Percentiles rank a stretch among this genome's conserved stretches.
phyloP scores from a whole-genome alignment of 1,284 basidiomycete genomes.

The Sanguinoderma infundibulare region DNA sequence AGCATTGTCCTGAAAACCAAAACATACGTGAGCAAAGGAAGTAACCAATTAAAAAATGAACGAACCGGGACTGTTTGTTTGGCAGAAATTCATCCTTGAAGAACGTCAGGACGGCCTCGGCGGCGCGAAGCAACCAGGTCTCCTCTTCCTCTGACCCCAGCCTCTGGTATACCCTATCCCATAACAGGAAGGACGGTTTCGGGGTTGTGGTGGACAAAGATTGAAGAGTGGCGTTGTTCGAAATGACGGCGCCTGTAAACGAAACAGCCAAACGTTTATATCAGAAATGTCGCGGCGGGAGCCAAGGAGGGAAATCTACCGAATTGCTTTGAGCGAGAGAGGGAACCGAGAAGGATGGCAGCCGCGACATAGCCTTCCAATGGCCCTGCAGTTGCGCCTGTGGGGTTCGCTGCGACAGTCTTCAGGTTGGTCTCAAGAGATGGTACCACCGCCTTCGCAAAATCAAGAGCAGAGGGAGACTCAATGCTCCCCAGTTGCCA shows the following conservation, averaged over 20 bases:
- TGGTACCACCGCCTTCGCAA: slow-evolving; percentile 60
- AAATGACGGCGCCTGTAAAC: slow-evolving; percentile 40
- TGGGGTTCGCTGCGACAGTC: slow-evolving; percentile 59
- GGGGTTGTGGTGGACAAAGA: slow-evolving; percentile 48
- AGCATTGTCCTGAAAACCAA: slow-evolving; percentile 36
- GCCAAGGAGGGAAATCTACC: slow-evolving; percentile 43
- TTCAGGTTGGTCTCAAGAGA: slow-evolving; percentile 76
- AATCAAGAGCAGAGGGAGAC: slow-evolving; percentile 44
- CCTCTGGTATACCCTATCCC: slow-evolving; percentile 87
- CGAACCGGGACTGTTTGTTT: slow-evolving; percentile 62
- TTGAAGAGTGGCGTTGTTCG: slow-evolving; percentile 48
- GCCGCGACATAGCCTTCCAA: slow-evolving; percentile 85
- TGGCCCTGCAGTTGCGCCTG: slow-evolving; percentile 64
- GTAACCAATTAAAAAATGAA: slow-evolving; percentile 4
- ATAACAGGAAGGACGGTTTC: slow-evolving; percentile 87
- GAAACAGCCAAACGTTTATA: slow-evolving; percentile 13
- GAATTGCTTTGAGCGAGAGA: slow-evolving; percentile 53
- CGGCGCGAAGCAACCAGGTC: slow-evolving; percentile 78
- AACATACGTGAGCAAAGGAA: neutral
- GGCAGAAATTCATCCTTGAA: slow-evolving; percentile 60
- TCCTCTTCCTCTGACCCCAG: slow-evolving; percentile 69
- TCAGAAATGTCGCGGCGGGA: slow-evolving; percentile 8
- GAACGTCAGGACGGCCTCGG: slow-evolving; percentile 54
- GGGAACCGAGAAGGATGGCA: slow-evolving; percentile 69
- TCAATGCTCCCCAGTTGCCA: slow-evolving; percentile 39